Percentiles rank a stretch among this genome's conserved stretches.
phyloP scores from a whole-genome alignment of 148 eudicot species.

The Amaranthus palmeri region DNA sequence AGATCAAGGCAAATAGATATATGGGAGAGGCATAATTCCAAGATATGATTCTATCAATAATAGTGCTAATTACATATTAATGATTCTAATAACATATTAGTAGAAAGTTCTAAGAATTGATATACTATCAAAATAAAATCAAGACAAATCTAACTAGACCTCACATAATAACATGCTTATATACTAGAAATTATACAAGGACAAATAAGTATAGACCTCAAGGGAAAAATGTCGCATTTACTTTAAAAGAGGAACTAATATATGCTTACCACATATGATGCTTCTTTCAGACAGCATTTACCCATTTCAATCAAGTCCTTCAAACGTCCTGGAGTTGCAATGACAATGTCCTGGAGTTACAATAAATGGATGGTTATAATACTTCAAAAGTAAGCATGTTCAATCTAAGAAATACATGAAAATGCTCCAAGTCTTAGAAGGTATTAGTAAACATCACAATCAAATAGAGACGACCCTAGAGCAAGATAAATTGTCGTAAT shows the following conservation, averaged over 20 bases:
- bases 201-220: no score
- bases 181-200: no score
- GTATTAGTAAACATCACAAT: background rate
- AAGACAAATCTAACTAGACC: no score
- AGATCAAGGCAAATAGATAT: background rate
- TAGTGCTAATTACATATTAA: no score
- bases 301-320: slow-evolving; percentile 94
- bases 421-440: background rate
- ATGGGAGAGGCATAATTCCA: no score
- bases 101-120: no score
- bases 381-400: background rate
- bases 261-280: slow-evolving; percentile 79
- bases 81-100: no score
- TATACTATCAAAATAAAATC: no score
- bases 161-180: no score
- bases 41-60: no score
- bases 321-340: slow-evolving; percentile 97
- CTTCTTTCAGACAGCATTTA: slow-evolving; percentile 61
- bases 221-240: no score
- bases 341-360: slow-evolving; percentile 74
- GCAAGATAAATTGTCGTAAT: background rate
- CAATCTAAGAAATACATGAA: background rate
- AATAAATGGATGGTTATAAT: slow-evolving; percentile 4
- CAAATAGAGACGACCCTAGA: background rate
- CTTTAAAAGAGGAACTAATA: background rate